Percentiles rank a stretch among this genome's conserved stretches.
Evolutionary conservation across 192 early-diverging fungal species (phyloP).

Genomic region (Dissophora globulifera): DNA sequence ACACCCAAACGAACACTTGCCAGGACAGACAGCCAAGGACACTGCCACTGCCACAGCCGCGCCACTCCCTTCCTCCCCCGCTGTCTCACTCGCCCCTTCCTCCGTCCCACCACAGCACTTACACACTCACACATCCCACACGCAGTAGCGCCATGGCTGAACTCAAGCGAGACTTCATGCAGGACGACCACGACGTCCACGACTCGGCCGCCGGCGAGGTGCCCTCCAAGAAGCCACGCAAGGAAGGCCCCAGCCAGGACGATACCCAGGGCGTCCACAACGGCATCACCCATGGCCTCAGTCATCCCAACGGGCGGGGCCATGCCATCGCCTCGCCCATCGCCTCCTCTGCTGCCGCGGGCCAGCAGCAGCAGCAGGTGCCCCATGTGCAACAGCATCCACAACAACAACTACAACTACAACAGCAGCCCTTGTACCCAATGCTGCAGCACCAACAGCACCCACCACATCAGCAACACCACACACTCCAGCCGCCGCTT

Average conservation of each 20-base stretch:
- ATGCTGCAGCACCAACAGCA: not conserved
- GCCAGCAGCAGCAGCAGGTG: no score
- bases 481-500: not conserved
- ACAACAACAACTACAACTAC: not conserved
- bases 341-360: no score
- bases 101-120: no score
- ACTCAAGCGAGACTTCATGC: slow-evolving; percentile 45
- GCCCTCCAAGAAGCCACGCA: slow-evolving; percentile 42
- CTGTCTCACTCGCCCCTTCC: no score
- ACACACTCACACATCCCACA: not conserved
- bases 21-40: no score
- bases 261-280: not conserved
- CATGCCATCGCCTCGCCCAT: no score
- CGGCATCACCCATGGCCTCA: slow-evolving; percentile 3
- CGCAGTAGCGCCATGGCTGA: slow-evolving; percentile 23
- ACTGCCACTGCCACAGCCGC: no score
- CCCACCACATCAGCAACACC: not conserved
- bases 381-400: not conserved
- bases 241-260: slow-evolving; percentile 26
- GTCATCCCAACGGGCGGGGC: not conserved
- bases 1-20: no score
- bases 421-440: not conserved
- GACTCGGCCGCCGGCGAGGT: slow-evolving; percentile 13
- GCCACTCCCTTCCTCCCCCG: no score
- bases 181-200: slow-evolving; percentile 29